phyloP scores from a whole-genome alignment of 2,329 filamentous ascomycete species.

The Phyllosticta ampelicida region DNA sequence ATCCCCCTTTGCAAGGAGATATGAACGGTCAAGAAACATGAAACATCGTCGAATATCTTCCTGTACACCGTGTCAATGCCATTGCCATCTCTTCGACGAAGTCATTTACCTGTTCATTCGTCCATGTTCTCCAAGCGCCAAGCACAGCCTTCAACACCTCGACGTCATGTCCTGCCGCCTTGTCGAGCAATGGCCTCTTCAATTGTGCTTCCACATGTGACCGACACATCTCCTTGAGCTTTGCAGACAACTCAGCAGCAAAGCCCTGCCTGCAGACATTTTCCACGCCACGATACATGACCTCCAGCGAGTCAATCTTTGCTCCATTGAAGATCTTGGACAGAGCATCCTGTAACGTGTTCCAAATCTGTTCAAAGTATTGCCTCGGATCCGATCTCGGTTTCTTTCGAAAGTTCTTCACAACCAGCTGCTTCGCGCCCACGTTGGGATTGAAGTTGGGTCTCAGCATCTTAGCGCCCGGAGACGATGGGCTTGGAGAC shows the following conservation, averaged over 20 bases:
- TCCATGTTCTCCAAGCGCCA: constrained; percentile 66
- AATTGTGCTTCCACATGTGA: constrained; percentile 49
- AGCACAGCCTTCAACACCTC: constrained; percentile 52
- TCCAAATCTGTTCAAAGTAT: constrained; percentile 69
- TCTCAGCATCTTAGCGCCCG: constrained; percentile 23
- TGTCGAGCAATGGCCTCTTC: constrained; percentile 47
- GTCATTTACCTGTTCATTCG: constrained; percentile 53
- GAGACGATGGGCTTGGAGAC: constrained; percentile 19
- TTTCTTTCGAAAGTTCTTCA: constrained; percentile 74
- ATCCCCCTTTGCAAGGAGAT: constrained; percentile 63
- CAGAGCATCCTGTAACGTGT: constrained; percentile 63
- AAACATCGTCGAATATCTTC: constrained; percentile 76
- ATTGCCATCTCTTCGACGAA: constrained; percentile 2
- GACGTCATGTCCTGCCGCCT: constrained; percentile 47
- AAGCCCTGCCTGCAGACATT: constrained; percentile 75
- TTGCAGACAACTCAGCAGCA: constrained; percentile 55
- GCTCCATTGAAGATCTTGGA: constrained; percentile 59
- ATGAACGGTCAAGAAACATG: constrained; percentile 87
- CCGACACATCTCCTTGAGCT: constrained; percentile 56
- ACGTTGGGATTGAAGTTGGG: constrained; percentile 58
- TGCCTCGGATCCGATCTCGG: constrained; percentile 56
- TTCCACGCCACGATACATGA: constrained; percentile 82
- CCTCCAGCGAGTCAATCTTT: constrained; percentile 62
- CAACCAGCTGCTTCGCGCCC: constrained; percentile 76
- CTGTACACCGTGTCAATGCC: constrained; percentile 31